A percentile compares a stretch with the other conserved stretches of the same genome.
Conservation (phyloP, 2,329 filamentous ascomycete genomes). For the Metarhizium anisopliae region DNA sequence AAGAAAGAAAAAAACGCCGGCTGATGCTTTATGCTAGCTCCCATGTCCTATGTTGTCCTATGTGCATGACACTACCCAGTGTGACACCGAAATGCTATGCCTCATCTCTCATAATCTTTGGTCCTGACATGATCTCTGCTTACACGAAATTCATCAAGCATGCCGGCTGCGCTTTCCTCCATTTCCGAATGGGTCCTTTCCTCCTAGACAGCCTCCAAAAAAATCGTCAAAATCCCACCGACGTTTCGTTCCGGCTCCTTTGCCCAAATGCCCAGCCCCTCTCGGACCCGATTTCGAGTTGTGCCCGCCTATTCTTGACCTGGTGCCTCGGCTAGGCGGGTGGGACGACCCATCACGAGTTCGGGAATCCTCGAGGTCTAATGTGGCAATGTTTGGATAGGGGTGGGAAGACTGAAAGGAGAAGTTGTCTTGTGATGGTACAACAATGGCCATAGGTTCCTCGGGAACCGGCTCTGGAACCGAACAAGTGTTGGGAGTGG, state of each 20-base stretch:
- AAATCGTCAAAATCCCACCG: slow-evolving; percentile 67
- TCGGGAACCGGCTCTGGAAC: slow-evolving; percentile 16
- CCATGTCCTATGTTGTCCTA: slow-evolving; percentile 25
- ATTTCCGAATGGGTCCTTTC: slow-evolving; percentile 49
- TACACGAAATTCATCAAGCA: slow-evolving; percentile 15
- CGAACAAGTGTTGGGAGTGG: slow-evolving; percentile 15
- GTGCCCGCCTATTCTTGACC: slow-evolving; percentile 18
- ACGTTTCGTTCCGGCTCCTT: slow-evolving; percentile 62
- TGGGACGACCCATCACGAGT: slow-evolving; percentile 27
- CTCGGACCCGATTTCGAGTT: slow-evolving; percentile 16
- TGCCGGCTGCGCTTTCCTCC: slow-evolving; percentile 44
- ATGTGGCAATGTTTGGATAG: slow-evolving; percentile 52
- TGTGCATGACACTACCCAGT: slow-evolving; percentile 13
- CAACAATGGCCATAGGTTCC: slow-evolving; percentile 31
- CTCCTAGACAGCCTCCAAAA: slow-evolving; percentile 59
- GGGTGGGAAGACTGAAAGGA: slow-evolving; percentile 59
- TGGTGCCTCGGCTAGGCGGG: slow-evolving; percentile 17
- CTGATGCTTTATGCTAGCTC: slow-evolving; percentile 25
- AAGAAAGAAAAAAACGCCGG: slow-evolving; percentile 21
- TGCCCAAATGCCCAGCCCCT: slow-evolving; percentile 39
- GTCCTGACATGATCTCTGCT: slow-evolving; percentile 7
- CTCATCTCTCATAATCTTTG: slow-evolving; percentile 5
- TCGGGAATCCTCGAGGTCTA: slow-evolving; percentile 47
- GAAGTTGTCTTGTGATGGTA: slow-evolving; percentile 53
- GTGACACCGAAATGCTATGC: slow-evolving; percentile 6